Evolutionary conservation across 805 yeast species (phyloP), one percentile per base, ranked within the genome.

Genomic region (Zygoascus ofunaensis): DNA sequence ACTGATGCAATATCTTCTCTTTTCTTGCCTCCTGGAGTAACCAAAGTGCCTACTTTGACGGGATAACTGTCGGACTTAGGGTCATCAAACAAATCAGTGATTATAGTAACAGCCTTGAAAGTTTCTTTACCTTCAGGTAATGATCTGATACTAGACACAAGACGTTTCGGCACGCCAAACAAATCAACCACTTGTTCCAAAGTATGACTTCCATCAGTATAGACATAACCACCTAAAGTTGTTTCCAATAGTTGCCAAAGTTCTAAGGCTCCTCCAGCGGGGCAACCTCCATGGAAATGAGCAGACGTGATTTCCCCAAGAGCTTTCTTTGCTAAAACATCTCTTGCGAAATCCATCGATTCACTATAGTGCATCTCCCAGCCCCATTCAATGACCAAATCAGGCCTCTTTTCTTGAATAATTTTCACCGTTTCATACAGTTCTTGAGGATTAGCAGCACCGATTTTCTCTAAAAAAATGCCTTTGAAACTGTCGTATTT

Each of bases 341-440:
- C 36, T 38, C 46, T 37, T 12, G 46, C 46, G 19, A 38, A 28
- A 34, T 43, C 39, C 46, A 43, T 43, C 14, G 39, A 21, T n/a
- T 38, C 46, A 21, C 46, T 33, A 28, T 43, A 43, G 30, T 43
- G 46, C 46, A 43, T 43, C 32, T 43, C 46, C 46, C 46, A 43
- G 14, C 46, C 46, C 42, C 42, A 43, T 32, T 43, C 46, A 17
- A 43, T 21, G 35, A 43, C 43, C 17, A 43, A 15, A 32, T 43
- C 42, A 7, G 46, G 46, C 19, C 23, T 33, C 17, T 26, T 28
- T 21, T 43, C 32, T 8, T 33, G 15, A 19, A 43, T 21, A 4
- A 28, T 24, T 20, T 43, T 26, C 4, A 33, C 46, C 30, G 28
- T 43, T 14, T 39, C 39, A 32, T 26, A 43, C 21, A 38, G 32